phyloP scores from a whole-genome alignment of 2,329 filamentous ascomycete species.

The Chaetomium sp. region DNA sequence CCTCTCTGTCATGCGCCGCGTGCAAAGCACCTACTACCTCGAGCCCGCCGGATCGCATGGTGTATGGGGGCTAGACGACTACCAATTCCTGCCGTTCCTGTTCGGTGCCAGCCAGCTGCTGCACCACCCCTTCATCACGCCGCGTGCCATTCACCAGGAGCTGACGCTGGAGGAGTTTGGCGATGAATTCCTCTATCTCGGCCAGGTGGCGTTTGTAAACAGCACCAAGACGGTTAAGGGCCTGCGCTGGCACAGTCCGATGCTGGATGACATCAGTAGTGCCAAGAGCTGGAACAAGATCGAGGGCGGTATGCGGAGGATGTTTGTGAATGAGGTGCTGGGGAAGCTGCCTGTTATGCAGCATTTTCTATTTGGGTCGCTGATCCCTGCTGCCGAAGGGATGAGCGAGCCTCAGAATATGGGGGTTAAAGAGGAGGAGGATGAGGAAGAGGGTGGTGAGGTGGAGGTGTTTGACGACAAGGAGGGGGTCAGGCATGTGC shows the following conservation, averaged over 20 bases:
- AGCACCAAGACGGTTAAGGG: slow-evolving; percentile 94
- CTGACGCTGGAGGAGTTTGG: slow-evolving; percentile 82
- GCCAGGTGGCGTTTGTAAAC: slow-evolving; percentile 91
- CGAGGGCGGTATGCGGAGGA: slow-evolving; percentile 88
- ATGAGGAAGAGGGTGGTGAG: slow-evolving; percentile 48
- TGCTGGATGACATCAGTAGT: slow-evolving; percentile 95
- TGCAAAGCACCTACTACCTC: slow-evolving; percentile 91
- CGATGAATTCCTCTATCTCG: slow-evolving; percentile 79
- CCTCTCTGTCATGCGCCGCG: slow-evolving; percentile 74
- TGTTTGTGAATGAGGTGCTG: slow-evolving; percentile 91
- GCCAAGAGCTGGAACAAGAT: slow-evolving; percentile 89
- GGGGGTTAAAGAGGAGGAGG: slow-evolving; percentile 45
- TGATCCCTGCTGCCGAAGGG: slow-evolving; percentile 71
- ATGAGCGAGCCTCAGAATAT: slow-evolving; percentile 62
- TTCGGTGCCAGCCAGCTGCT: slow-evolving; percentile 88
- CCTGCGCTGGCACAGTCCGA: slow-evolving; percentile 91
- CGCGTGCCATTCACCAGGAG: slow-evolving; percentile 76
- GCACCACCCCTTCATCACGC: slow-evolving; percentile 74
- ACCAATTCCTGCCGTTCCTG: slow-evolving; percentile 92
- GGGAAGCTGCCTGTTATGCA: slow-evolving; percentile 97
- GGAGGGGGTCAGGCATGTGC: slow-evolving; percentile 62
- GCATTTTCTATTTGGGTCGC: slow-evolving; percentile 87
- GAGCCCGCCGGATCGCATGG: slow-evolving; percentile 96
- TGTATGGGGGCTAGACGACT: slow-evolving; percentile 96
- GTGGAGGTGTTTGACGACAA: slow-evolving; percentile 53